Base-by-base conservation (phyloP, 73 alveolate species). In the Paramecium sonneborni region DNA sequence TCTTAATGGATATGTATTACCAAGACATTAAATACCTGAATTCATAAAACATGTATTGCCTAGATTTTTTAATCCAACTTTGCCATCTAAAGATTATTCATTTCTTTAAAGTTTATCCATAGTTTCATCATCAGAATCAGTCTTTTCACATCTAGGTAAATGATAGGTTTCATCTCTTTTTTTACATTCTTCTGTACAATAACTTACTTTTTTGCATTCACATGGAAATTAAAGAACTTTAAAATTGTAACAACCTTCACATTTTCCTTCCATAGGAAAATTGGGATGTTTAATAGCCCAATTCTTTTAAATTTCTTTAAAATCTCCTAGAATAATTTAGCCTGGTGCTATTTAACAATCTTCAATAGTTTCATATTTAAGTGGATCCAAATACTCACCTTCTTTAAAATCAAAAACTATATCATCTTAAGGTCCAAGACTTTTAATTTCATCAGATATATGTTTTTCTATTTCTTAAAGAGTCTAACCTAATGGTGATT, bases 31-130 rank as follows among this genome's bases (percentile, higher is more conserved):
- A 15, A 52, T 94, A 93, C 99, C 99, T 85, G 99, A 96, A 92
- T 98, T 99, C 96, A 99, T 96, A 95, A 95, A 99, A 95, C 99
- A 99, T 15, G 99, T 98, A 92, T 99, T 99, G 76, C 99, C 99
- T 87, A 98, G 87, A 96, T 98, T 98, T 62, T 85, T 76, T 14
- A 98, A 91, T 1, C 99, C 99, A 5, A 95, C 98, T 56, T 92
- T 85, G 5, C 99, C 99, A 76, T 52, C 74, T 85, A 92, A 93
- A 30, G 97, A 62, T 6, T 92, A 38, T 34, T 56, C 85, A 85
- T 32, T 43, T 79, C 90, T 38, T 18, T 34, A 30, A 5, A 87
- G 46, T 92, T 32, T 52, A 69, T 87, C 39, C 67, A 18, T 43
- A 48, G 79, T 48, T 38, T 85, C 92, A 23, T 48, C 93, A 52